Conservation (phyloP, 495 filamentous ascomycete genomes). For the Recurvomyces mirabilis region DNA sequence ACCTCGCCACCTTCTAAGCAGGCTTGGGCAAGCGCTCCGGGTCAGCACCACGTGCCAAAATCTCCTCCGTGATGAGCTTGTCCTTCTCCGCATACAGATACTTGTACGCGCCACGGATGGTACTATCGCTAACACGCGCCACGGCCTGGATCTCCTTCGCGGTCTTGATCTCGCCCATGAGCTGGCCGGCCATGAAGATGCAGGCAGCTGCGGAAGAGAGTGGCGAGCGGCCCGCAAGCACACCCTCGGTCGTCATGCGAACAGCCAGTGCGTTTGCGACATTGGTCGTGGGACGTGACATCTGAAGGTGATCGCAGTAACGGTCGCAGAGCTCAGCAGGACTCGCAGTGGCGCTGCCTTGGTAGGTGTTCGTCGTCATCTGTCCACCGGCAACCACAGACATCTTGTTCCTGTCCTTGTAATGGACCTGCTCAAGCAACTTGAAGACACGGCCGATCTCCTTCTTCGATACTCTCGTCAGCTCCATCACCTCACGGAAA, state of each 20-base stretch:
- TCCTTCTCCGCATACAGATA: constrained; percentile 64
- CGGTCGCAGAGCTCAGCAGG: constrained; percentile 77
- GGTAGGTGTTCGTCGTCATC: constrained; percentile 59
- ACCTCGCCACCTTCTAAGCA: constrained; percentile 1
- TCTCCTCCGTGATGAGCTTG: constrained; percentile 56
- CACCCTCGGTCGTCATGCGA: constrained; percentile 56
- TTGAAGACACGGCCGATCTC: constrained; percentile 97
- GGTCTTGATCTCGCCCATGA: constrained; percentile 64
- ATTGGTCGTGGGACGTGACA: constrained; percentile 54
- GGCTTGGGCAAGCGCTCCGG: constrained; percentile 8
- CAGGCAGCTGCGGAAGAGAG: constrained; percentile 88
- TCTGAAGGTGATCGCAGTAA: constrained; percentile 72
- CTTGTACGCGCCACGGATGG: constrained; percentile 90
- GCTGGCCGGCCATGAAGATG: constrained; percentile 84
- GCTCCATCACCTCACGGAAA: constrained; percentile 80
- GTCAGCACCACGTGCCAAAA: constrained; percentile 12
- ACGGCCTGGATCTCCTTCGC: constrained; percentile 75
- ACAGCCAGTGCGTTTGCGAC: constrained; percentile 64
- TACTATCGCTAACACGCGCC: constrained; percentile 85
- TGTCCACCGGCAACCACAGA: constrained; percentile 42
- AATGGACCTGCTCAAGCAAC: constrained; percentile 73
- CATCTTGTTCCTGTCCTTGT: constrained; percentile 25
- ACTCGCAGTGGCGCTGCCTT: constrained; percentile 68
- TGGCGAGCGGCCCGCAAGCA: constrained; percentile 84
- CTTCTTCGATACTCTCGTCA: constrained; percentile 92